Base-by-base conservation (phyloP, 1,284 basidiomycete genomes). In the Schizopora paradoxa region DNA sequence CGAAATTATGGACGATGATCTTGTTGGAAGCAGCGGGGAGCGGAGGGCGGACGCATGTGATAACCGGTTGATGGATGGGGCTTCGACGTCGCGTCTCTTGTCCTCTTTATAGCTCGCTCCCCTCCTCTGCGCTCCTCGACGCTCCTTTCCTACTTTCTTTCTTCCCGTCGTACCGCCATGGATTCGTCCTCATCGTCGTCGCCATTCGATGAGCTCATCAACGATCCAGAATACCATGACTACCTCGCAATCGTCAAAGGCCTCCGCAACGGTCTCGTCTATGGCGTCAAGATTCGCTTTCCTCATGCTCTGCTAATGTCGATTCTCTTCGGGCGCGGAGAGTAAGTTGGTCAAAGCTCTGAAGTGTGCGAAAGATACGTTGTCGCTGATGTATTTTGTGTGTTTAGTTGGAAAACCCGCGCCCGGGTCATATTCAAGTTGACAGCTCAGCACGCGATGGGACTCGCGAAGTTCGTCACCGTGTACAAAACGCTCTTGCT, bases 301-400 rank as follows among this genome's bases (percentile, higher is more conserved):
- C 96, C 96, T n/a, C 96, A 99, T 76, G 95, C 96, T 2, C 72
- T 99, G 21, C 86, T 99, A 47, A 99, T 99, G 95, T 87, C 92
- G n/a, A 79, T 97, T 51, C 73, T 99, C 22, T 99, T 99, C 60
- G 86, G 87, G 23, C 79, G 86, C 49, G 89, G 88, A 71, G 80
- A 89, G 86, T 91, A 55, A 64, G 87, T 79, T 1, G 39, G 29
- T 37, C 23, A 36, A 6, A n/a, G n/a, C 26, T 23, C 16, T 41
- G 16, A 14, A 19, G 40, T 38, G 22, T 3, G 13, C n/a, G 21
- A 6, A 11, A 19, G 34, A 42, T 25, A n/a, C 11, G 31, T 26
- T 45, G 43, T 38, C 16, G 32, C 11, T 6, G n/a, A 19, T 35
- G 29, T 45, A 18, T 4, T 45, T 8, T 38, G 41, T 14, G 26